Evolutionary conservation across 192 early-diverging fungal genomes (phyloP).

Genomic region (Coemansia sp.): DNA sequence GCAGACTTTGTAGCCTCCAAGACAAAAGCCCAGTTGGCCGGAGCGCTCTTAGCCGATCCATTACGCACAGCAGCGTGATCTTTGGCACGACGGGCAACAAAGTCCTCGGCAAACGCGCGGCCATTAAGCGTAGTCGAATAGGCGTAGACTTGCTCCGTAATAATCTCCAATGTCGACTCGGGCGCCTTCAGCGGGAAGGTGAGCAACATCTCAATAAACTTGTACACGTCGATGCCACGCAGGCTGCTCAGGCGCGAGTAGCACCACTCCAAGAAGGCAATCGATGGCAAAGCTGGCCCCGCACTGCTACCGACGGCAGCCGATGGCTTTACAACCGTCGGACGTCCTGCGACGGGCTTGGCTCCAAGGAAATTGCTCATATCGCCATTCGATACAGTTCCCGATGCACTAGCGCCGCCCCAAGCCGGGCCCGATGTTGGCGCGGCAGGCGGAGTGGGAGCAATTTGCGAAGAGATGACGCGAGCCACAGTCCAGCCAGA

Average conservation of each 20-base stretch:
- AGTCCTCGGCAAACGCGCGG: slow-evolving; percentile 78
- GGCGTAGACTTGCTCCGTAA: slow-evolving; percentile 75
- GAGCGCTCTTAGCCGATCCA: slow-evolving; percentile 38
- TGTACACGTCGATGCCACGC: slow-evolving; percentile 62
- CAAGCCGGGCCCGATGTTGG: slow-evolving; percentile 1
- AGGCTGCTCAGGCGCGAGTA: slow-evolving; percentile 63
- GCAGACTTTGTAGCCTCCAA: slow-evolving; percentile 12
- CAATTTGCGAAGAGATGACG: slow-evolving; percentile 1
- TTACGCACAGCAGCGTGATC: slow-evolving; percentile 46
- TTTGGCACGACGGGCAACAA: slow-evolving; percentile 71
- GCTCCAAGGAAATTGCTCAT: background rate
- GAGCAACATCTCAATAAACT: slow-evolving; percentile 77
- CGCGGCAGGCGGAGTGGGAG: slow-evolving; percentile 15
- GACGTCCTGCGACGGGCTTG: background rate
- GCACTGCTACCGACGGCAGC: slow-evolving; percentile 14
- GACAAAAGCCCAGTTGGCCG: slow-evolving; percentile 38
- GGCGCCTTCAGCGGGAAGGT: slow-evolving; percentile 70
- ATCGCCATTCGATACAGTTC: background rate
- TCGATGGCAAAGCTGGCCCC: slow-evolving; percentile 44
- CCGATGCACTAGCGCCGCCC: background rate
- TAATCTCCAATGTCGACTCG: slow-evolving; percentile 69
- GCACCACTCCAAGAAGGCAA: slow-evolving; percentile 77
- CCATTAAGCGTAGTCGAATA: slow-evolving; percentile 72
- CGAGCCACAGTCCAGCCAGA: slow-evolving; percentile 9
- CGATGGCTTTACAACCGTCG: slow-evolving; percentile 15